Percentiles rank a stretch among this genome's conserved stretches.
Conservation (phyloP, 768 basidiomycete species). For the Pulveroboletus frians region DNA sequence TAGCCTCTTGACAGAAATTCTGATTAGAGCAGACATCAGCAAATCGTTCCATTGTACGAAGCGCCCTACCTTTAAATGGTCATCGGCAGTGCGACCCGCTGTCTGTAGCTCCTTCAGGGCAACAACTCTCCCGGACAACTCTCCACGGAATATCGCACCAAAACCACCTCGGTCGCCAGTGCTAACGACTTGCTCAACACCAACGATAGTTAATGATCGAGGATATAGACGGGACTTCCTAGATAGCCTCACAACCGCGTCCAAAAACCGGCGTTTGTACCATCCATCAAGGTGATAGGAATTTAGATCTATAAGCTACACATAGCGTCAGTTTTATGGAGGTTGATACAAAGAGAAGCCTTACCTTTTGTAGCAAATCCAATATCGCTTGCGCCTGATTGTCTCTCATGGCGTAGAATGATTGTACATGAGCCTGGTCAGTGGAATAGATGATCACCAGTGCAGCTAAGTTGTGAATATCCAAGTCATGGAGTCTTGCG, state of each 20-base stretch:
- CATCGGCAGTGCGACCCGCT: conserved; percentile 16
- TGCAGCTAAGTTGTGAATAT: conserved; percentile 23
- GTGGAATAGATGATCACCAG: conserved; percentile 18
- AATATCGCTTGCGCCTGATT: conserved; percentile 22
- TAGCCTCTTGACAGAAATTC: conserved; percentile 28
- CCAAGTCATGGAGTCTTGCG: conserved; percentile 16
- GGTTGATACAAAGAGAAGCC: not conserved
- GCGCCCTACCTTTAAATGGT: conserved; percentile 24
- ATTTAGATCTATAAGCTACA: conserved; percentile 23
- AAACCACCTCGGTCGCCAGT: conserved; percentile 27
- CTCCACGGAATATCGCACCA: conserved; percentile 31
- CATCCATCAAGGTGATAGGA: conserved; percentile 18
- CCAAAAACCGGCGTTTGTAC: conserved; percentile 28
- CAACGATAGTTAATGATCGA: conserved; percentile 19
- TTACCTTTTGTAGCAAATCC: conserved; percentile 25
- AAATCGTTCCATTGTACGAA: not conserved
- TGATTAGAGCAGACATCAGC: conserved; percentile 10
- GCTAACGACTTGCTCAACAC: conserved; percentile 7
- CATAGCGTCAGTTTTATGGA: not conserved
- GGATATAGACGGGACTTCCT: conserved; percentile 28
- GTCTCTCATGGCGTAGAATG: conserved; percentile 21
- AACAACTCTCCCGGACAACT: conserved; percentile 22
- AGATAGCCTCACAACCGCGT: conserved; percentile 27
- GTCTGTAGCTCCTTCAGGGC: conserved; percentile 29
- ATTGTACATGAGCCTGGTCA: conserved; percentile 11